Evolutionary conservation across 495 filamentous ascomycete species (phyloP).

Genomic region (Mycothermus thermophilus): DNA sequence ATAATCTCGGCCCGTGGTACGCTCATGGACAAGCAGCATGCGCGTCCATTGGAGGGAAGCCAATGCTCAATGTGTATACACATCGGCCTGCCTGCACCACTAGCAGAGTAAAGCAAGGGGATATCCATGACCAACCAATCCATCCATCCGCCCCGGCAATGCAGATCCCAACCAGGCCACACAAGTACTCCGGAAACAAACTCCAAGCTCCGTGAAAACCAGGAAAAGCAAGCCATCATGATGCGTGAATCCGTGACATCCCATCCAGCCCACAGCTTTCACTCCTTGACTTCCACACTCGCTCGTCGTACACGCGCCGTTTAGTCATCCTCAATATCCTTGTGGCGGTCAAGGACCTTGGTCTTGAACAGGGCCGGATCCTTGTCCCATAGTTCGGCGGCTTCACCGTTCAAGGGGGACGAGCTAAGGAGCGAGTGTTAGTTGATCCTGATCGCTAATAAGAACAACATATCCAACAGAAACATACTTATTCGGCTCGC

Average conservation of each 20-base stretch:
- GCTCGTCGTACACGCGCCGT: no score
- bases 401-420: conserved; percentile 89
- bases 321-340: conserved; percentile 43
- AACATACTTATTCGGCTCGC: conserved; percentile 95
- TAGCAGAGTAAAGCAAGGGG: conserved; percentile 17
- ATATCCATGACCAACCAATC: conserved; percentile 24
- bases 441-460: no score
- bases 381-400: conserved; percentile 90
- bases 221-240: conserved; percentile 3
- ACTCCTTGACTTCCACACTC: no score
- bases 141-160: conserved; percentile 20
- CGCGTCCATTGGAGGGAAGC: conserved; percentile 17
- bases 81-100: conserved; percentile 13
- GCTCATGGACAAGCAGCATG: conserved; percentile 18
- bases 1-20: no score
- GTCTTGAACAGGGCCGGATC: conserved; percentile 78
- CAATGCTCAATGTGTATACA: conserved; percentile 23
- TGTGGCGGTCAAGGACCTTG: conserved; percentile 43
- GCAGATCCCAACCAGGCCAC: conserved; percentile 14
- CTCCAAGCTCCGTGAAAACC: no score
- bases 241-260: no score
- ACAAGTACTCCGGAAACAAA: conserved; percentile 15
- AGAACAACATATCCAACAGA: no score
- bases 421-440: conserved; percentile 42
- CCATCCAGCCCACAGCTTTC: no score